Conservation (phyloP, 768 basidiomycete species). For the Leccinum broughii region DNA sequence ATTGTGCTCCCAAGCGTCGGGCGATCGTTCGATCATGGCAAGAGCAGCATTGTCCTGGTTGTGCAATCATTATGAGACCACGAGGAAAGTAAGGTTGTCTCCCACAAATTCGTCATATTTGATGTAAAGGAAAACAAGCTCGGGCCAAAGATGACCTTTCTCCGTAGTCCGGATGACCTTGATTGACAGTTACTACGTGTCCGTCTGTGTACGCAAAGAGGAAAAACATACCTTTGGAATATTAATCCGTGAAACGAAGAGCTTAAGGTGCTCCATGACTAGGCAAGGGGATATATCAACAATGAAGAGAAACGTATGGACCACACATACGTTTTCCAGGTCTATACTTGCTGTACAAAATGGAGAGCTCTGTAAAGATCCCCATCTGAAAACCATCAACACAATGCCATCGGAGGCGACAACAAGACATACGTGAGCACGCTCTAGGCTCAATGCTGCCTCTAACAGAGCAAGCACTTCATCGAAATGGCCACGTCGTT, state of each 20-base stretch:
- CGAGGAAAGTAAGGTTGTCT: not conserved
- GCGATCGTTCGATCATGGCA: conserved; percentile 97
- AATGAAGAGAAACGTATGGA: not conserved
- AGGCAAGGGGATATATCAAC: conserved; percentile 9
- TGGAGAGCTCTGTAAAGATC: conserved; percentile 94
- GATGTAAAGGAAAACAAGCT: conserved; percentile 97
- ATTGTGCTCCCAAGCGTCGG: conserved; percentile 99
- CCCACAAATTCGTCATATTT: conserved; percentile 94
- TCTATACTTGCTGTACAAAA: conserved; percentile 92
- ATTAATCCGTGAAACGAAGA: conserved; percentile 95
- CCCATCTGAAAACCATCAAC: conserved; percentile 64
- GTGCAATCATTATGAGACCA: conserved; percentile 2
- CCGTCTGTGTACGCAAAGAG: not conserved
- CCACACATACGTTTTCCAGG: conserved; percentile 81
- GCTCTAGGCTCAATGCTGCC: conserved; percentile 93
- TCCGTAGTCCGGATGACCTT: conserved; percentile 94
- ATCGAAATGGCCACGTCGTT: conserved; percentile 90
- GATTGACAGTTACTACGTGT: not conserved
- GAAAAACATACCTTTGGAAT: conserved; percentile 75
- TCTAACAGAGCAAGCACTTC: conserved; percentile 91
- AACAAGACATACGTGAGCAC: conserved; percentile 70
- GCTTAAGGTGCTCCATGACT: conserved; percentile 99
- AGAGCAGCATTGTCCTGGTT: conserved; percentile 90
- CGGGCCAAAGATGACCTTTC: conserved; percentile 96
- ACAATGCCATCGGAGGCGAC: conserved; percentile 1